Conservation (phyloP, 148 eudicot species). For the Fagopyrum esculentum region DNA sequence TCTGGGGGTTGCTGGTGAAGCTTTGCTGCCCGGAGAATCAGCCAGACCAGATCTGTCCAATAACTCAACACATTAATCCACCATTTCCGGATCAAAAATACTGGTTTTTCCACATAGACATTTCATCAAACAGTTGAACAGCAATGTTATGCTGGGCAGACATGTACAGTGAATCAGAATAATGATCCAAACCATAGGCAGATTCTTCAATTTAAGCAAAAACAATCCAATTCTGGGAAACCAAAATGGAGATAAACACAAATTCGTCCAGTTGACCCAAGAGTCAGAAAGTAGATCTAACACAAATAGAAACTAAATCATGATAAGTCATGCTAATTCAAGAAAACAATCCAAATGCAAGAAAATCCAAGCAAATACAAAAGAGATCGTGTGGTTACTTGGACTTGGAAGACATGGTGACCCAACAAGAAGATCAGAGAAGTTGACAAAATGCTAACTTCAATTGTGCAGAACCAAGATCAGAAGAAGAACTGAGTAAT, state of each 20-base stretch:
- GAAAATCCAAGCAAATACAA: background rate
- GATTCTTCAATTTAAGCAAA: background rate
- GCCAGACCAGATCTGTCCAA: conserved; percentile 58
- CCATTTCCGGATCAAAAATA: conserved; percentile 13
- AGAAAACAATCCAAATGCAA: background rate
- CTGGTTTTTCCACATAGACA: background rate
- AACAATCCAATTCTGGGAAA: background rate
- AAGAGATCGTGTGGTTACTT: conserved; percentile 40
- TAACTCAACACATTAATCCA: background rate
- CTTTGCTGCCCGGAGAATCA: conserved; percentile 53
- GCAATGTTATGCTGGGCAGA: background rate
- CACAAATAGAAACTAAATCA: background rate
- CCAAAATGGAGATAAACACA: background rate
- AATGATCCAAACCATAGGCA: background rate
- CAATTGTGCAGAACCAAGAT: background rate
- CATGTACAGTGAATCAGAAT: background rate
- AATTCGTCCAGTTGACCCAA: background rate
- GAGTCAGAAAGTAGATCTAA: background rate
- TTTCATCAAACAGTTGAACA: background rate
- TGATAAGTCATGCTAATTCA: background rate
- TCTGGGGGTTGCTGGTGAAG: conserved; percentile 63
- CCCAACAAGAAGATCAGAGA: background rate
- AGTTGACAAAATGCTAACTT: background rate
- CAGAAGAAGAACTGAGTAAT: background rate
- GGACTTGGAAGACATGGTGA: conserved; percentile 69